Evolutionary conservation across 2,329 filamentous ascomycete genomes (phyloP), one percentile per base, ranked within the genome.

Genomic region (Aspergillus sp.): DNA sequence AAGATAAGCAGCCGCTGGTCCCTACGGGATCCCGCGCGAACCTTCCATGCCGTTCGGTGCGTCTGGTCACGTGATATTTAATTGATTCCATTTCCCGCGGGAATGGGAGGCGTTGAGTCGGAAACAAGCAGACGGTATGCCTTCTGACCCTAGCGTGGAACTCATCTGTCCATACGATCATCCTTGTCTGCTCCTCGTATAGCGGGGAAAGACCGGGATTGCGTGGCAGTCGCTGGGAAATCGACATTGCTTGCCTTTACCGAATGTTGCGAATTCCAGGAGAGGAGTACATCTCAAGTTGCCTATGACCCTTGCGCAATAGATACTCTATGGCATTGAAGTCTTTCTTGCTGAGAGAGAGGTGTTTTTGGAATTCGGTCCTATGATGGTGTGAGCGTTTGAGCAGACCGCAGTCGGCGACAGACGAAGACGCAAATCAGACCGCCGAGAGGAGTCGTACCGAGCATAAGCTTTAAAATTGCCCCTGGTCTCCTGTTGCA

Each of bases 311-410:
- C 69, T 90, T 93, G 54, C 92, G 82, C 47, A 96, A 68, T 32
- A 95, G 76, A 69, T 90, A 94, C 71, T 96, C 92, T 52, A 96
- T 87, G 5, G 90, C 86, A 14, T 80, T 79, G 71, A 96, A 96
- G 66, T 96, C 90, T 61, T 89, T 90, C 73, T 90, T 94, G 70
- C 88, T 86, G 50, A 95, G 70, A 8, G 70, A 67, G 11, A 83
- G 66, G 65, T 89, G 80, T 67, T 87, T 88, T 36, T 84, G 77
- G 66, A 99, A 97, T 66, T 96, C 90, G 24, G 77, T 70, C 60
- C 89, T 92, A 51, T 41, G 33, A 49, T 55, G 52, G 5, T 45
- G 51, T 53, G 47, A 43, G 50, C 49, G 35, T 35, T 49, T 43
- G 58, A 56, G 55, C 54, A 50, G 7, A 19, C 2, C 36, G 16